These are phyloP conservation scores for Penicillium aurantiogriseum DNA, from an alignment of 2,329 filamentous ascomycete genomes.

Conservation along the genomic window DNA sequence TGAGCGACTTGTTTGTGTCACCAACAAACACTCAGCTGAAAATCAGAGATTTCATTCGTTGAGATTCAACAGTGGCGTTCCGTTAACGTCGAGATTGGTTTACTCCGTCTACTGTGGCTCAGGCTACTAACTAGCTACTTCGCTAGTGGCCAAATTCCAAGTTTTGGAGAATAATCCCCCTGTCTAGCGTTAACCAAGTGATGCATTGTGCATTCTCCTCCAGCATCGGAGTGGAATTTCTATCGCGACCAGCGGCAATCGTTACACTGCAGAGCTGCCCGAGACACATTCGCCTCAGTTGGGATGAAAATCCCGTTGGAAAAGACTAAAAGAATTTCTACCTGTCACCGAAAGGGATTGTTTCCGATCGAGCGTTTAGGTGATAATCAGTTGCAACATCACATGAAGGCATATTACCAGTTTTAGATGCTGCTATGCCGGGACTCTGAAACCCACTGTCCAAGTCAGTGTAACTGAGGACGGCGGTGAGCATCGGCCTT, in stretches of 20 bases:
- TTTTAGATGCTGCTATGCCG: neutral
- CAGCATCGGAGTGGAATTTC: conserved; percentile 3
- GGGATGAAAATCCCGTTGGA: conserved; percentile 14
- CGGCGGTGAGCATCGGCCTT: neutral
- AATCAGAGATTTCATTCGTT: neutral
- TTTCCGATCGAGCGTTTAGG: neutral
- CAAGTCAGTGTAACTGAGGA: neutral
- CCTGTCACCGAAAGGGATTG: neutral
- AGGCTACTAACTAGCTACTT: neutral
- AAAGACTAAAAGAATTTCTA: neutral
- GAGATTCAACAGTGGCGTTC: neutral
- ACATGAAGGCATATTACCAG: neutral
- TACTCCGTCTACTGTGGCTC: neutral
- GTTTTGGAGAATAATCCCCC: neutral
- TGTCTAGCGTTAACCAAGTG: neutral
- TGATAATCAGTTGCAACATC: neutral
- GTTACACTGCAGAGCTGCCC: conserved; percentile 16
- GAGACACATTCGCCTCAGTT: conserved; percentile 6
- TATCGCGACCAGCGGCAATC: conserved; percentile 6
- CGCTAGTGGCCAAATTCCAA: neutral
- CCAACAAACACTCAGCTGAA: neutral
- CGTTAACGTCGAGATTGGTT: neutral
- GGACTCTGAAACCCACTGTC: neutral
- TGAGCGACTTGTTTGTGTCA: neutral
- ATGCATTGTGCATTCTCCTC: neutral